These are phyloP conservation scores for Coemansia sp. DNA, from an alignment of 192 early-diverging fungal species.

Conservation along the genomic window DNA sequence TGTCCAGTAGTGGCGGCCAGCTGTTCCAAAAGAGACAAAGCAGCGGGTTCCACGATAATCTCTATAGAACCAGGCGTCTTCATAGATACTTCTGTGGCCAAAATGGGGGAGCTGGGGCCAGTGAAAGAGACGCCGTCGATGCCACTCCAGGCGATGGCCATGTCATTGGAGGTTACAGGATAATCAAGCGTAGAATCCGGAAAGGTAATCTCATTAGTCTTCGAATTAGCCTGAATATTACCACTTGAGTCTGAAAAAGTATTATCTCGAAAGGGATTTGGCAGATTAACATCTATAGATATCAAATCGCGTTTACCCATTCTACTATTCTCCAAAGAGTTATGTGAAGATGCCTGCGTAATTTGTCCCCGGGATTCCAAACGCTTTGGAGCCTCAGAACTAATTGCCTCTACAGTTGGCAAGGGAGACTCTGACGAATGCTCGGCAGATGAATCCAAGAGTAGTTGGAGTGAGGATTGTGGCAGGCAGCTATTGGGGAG, in stretches of 20 bases:
- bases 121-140: conserved; percentile 10
- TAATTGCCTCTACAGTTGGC: background rate
- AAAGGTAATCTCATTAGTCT: background rate
- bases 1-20: background rate
- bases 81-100: background rate
- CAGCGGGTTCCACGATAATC: background rate
- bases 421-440: background rate
- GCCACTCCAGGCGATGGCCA: conserved; percentile 21
- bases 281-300: background rate
- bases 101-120: background rate
- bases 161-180: background rate
- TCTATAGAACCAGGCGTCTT: background rate
- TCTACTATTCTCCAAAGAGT: background rate
- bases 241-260: conserved; percentile 3
- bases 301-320: conserved; percentile 3
- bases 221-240: background rate
- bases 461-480: background rate
- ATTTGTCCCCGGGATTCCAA: background rate
- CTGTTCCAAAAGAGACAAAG: background rate
- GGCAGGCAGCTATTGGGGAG: conserved; percentile 17
- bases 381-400: background rate
- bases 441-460: background rate
- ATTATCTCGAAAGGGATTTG: conserved; percentile 5
- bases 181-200: background rate
- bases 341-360: background rate